Evolutionary conservation across 257 asterid genomes (phyloP).

Genomic region (Cinchona pubescens): DNA sequence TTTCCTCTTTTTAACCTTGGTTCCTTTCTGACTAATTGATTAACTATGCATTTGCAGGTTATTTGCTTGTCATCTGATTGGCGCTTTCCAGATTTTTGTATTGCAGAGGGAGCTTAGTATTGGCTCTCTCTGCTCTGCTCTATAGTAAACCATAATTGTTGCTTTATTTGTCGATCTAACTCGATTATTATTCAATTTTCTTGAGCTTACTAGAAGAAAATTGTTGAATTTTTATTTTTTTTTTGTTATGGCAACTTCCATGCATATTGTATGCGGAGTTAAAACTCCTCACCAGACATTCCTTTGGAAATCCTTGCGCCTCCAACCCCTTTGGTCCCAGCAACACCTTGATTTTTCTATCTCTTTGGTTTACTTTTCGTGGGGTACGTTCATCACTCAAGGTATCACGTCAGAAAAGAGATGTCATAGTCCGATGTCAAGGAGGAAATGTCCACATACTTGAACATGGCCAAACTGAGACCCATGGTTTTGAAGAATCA

Average conservation of each 20-base stretch:
- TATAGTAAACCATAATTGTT: neutral
- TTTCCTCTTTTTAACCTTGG: neutral
- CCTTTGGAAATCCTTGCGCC: constrained; percentile 25
- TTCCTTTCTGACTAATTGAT: neutral
- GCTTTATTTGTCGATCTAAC: constrained; percentile 9
- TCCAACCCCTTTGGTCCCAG: constrained; percentile 24
- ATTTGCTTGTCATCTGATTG: neutral
- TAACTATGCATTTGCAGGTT: neutral
- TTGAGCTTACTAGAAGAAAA: neutral
- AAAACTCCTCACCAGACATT: constrained; percentile 32
- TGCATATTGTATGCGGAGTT: constrained; percentile 45
- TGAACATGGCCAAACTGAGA: constrained; percentile 30
- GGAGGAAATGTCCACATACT: constrained; percentile 37
- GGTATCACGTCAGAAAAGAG: constrained; percentile 21
- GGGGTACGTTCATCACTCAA: constrained; percentile 23
- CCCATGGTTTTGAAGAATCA: constrained; percentile 29
- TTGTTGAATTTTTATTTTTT: neutral
- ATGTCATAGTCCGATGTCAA: constrained; percentile 31
- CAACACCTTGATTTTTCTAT: constrained; percentile 28
- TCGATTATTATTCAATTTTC: neutral
- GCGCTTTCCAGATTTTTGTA: neutral
- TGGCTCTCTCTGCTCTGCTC: constrained; percentile 1
- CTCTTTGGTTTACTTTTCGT: constrained; percentile 24
- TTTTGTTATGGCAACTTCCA: constrained; percentile 41
- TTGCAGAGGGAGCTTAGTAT: neutral